Evolutionary conservation across 495 filamentous ascomycete species (phyloP).

Genomic region (Aspergillus homomorphus): DNA sequence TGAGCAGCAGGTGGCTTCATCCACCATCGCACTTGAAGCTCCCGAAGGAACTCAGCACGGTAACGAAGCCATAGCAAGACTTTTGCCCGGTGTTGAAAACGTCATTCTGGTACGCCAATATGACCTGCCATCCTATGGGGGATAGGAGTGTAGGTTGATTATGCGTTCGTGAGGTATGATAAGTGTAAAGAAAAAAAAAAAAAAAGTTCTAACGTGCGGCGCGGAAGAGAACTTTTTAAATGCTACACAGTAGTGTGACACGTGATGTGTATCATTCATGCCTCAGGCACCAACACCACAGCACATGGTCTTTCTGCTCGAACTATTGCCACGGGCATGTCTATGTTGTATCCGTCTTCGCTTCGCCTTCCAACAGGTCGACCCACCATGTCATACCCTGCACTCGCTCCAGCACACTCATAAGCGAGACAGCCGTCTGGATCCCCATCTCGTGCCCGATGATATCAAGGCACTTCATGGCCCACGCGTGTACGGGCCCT

Average conservation of each 20-base stretch:
- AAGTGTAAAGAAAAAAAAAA: slow-evolving; percentile 44
- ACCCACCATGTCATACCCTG: neutral
- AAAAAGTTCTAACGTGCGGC: slow-evolving; percentile 3
- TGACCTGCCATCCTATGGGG: slow-evolving; percentile 50
- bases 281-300: neutral
- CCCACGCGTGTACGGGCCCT: neutral
- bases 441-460: neutral
- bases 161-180: slow-evolving; percentile 47
- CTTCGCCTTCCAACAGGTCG: neutral
- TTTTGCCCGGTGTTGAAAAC: slow-evolving; percentile 7
- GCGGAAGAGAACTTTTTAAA: neutral
- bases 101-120: slow-evolving; percentile 53
- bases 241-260: neutral
- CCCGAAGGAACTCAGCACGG: slow-evolving; percentile 27
- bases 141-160: slow-evolving; percentile 50
- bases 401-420: neutral
- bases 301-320: neutral
- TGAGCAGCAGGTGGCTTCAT: slow-evolving; percentile 41
- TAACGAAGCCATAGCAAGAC: slow-evolving; percentile 33
- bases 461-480: neutral
- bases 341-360: too few species aligned
- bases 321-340: neutral
- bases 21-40: slow-evolving; percentile 34
- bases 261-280: neutral
- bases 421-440: neutral